Percentiles rank a stretch among this genome's conserved stretches.
Conservation (phyloP, 2,329 filamentous ascomycete species). For the Clonostachys byssicola region DNA sequence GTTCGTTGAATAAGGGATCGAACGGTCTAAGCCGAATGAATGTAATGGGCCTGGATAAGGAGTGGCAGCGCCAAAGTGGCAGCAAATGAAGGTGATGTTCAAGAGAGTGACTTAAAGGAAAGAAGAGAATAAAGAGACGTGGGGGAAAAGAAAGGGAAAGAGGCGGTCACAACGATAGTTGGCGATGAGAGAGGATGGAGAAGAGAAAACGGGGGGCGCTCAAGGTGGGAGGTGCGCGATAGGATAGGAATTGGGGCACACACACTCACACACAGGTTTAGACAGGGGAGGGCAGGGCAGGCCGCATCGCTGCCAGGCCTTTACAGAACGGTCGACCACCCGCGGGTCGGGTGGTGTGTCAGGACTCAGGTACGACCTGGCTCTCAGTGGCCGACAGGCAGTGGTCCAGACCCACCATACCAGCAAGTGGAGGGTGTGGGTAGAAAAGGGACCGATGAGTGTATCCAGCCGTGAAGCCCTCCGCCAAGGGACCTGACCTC, state of each 20-base stretch:
- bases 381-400: too few relatives aligned
- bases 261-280: constrained; percentile 9
- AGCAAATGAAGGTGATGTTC: constrained; percentile 23
- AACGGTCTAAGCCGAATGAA: constrained; percentile 18
- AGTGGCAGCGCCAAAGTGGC: constrained; percentile 35
- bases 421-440: too few relatives aligned
- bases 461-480: too few relatives aligned
- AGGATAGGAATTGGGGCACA: constrained; percentile 23
- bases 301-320: not conserved
- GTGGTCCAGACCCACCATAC: too few relatives aligned
- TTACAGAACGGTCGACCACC: too few relatives aligned
- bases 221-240: constrained; percentile 26
- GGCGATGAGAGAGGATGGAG: constrained; percentile 23
- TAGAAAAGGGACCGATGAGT: too few relatives aligned
- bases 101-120: constrained; percentile 49
- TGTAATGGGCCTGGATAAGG: constrained; percentile 42
- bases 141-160: constrained; percentile 28
- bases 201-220: constrained; percentile 24
- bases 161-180: constrained; percentile 28
- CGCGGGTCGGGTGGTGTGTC: too few relatives aligned
- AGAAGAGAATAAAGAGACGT: constrained; percentile 39
- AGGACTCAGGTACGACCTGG: not conserved
- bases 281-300: constrained; percentile 11
- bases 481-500: too few relatives aligned
- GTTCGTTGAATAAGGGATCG: not conserved